A percentile compares a stretch with the other conserved stretches of the same genome.
Evolutionary conservation across 129 eudicot genomes (phyloP).

Genomic region (Arctium lappa): DNA sequence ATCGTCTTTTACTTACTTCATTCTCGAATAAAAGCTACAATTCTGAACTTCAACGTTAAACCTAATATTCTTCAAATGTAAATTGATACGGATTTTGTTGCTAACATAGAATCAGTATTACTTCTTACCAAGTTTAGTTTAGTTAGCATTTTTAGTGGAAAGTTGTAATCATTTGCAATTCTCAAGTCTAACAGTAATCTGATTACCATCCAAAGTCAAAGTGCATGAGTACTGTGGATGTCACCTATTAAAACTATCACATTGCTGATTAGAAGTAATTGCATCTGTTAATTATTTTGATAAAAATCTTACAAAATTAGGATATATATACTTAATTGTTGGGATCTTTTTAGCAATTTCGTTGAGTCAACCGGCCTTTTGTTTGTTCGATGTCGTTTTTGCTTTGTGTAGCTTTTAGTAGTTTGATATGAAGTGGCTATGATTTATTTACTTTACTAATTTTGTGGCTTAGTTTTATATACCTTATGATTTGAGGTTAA

Average conservation of each 20-base stretch:
- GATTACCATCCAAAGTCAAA: not conserved
- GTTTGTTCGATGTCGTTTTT: not conserved
- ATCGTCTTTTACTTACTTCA: slow-evolving; percentile 2
- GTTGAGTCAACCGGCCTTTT: not conserved
- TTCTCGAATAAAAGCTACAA: not conserved
- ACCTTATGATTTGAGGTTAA: not conserved
- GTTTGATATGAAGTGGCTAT: not conserved
- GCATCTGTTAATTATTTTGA: not conserved
- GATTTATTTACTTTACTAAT: not conserved
- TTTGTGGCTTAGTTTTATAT: not conserved
- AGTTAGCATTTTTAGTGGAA: not conserved
- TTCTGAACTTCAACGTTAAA: not conserved
- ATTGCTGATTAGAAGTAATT: not conserved
- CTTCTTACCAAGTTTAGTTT: not conserved
- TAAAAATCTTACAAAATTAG: not conserved
- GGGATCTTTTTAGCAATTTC: not conserved
- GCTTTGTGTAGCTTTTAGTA: not conserved
- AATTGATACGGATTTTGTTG: not conserved
- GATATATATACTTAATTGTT: not conserved
- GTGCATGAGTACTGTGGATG: not conserved
- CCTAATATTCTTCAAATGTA: not conserved
- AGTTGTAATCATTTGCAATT: not conserved
- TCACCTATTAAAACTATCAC: not conserved
- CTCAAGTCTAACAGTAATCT: not conserved
- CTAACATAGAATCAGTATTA: not conserved